These are phyloP conservation scores for Cryptococcus jaspeensis DNA, from an alignment of 1,284 basidiomycete genomes.

Conservation along the genomic window DNA sequence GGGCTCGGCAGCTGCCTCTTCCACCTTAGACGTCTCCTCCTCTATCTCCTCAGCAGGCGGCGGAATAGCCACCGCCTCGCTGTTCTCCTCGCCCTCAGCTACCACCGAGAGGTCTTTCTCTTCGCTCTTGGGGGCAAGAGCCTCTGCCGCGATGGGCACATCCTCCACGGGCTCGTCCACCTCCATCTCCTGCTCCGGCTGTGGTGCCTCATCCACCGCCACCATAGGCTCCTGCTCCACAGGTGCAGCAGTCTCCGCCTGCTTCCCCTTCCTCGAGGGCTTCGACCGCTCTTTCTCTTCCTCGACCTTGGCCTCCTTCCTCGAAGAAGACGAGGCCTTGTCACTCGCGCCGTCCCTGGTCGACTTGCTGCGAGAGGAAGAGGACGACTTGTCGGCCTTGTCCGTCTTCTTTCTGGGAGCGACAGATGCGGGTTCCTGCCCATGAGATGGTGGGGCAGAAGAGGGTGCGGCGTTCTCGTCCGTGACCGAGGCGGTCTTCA, in stretches of 20 bases:
- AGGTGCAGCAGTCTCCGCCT: background rate
- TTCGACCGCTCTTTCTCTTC: background rate
- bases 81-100: background rate
- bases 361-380: constrained; percentile 1
- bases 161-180: constrained; percentile 3
- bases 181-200: background rate
- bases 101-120: background rate
- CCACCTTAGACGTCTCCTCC: background rate
- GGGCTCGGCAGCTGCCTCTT: background rate
- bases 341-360: constrained; percentile 1
- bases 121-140: background rate
- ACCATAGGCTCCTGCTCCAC: too few relatives aligned
- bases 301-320: background rate
- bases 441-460: background rate
- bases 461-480: background rate
- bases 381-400: constrained; percentile 2
- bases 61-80: background rate
- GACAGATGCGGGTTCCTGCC: too few relatives aligned
- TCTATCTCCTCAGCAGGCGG: too few relatives aligned
- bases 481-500: background rate
- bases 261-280: constrained; percentile 4
- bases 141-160: background rate
- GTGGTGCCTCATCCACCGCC: too few relatives aligned
- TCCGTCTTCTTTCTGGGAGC: too few relatives aligned
- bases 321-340: background rate